phyloP scores from a whole-genome alignment of 2,329 filamentous ascomycete genomes.

The Ceratocystis cacaofunesta region DNA sequence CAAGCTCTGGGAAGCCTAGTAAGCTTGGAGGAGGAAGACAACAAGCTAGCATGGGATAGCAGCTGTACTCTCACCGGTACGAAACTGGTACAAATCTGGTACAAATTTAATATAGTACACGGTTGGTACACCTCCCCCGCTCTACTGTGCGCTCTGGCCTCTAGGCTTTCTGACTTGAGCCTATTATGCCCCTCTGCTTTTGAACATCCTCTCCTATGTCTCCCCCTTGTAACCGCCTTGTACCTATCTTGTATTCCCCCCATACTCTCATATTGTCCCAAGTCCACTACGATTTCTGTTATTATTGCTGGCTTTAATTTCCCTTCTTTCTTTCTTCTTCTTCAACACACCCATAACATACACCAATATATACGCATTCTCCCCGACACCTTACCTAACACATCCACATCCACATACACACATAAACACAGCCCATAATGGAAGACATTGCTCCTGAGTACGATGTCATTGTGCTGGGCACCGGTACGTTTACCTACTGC shows the following conservation, averaged over 20 bases:
- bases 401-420: constrained; percentile 20
- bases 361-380: neutral
- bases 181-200: neutral
- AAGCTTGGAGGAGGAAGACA: too few relatives aligned
- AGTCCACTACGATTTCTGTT: neutral
- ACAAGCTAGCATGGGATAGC: too few relatives aligned
- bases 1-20: too few relatives aligned
- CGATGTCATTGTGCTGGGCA: constrained; percentile 97
- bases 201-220: neutral
- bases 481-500: constrained; percentile 46
- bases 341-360: constrained; percentile 15
- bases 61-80: neutral
- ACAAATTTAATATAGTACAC: neutral
- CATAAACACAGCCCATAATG: constrained; percentile 41
- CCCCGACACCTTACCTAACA: constrained; percentile 22
- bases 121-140: neutral
- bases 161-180: neutral
- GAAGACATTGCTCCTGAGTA: constrained; percentile 97
- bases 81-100: neutral
- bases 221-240: neutral
- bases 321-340: constrained; percentile 6
- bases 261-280: neutral
- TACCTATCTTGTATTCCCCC: neutral
- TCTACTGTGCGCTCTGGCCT: neutral
- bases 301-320: neutral